These are phyloP conservation scores for Cercospora zeae-maydis DNA, from an alignment of 2,329 filamentous ascomycete species.

Conservation along the genomic window DNA sequence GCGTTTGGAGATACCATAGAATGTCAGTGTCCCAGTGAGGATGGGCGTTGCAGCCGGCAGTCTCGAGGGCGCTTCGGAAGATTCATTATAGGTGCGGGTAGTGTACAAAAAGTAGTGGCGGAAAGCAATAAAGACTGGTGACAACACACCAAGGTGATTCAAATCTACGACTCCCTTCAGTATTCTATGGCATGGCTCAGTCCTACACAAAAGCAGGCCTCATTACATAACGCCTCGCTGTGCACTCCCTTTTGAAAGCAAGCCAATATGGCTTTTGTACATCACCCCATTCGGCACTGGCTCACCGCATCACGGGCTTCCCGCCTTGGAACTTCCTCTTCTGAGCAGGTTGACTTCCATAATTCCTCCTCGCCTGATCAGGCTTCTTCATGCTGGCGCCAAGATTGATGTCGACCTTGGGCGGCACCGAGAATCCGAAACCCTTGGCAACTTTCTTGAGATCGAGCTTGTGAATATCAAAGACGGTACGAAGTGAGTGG, in stretches of 20 bases:
- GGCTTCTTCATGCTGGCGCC: constrained; percentile 72
- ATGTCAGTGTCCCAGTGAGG: too few species aligned
- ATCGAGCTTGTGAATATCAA: constrained; percentile 78
- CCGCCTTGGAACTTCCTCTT: constrained; percentile 20
- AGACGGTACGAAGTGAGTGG: constrained; percentile 77
- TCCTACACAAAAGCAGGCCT: not conserved
- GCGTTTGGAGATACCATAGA: too few species aligned
- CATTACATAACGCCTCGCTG: constrained; percentile 6
- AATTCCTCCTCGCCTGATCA: constrained; percentile 68
- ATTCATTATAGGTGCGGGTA: too few species aligned
- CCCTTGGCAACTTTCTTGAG: constrained; percentile 79
- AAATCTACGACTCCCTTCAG: not conserved
- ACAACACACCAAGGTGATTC: too few species aligned
- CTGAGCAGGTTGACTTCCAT: constrained; percentile 75
- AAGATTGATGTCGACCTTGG: constrained; percentile 73
- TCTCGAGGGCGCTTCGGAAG: too few species aligned
- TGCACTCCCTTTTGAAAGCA: not conserved
- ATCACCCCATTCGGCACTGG: not conserved
- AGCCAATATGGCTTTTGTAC: not conserved
- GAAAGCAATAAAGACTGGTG: too few species aligned
- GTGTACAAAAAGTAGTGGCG: too few species aligned
- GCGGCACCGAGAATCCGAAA: constrained; percentile 75
- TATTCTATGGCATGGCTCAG: not conserved
- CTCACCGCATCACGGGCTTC: constrained; percentile 6
- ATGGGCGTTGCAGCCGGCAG: too few species aligned